Percentiles rank a stretch among this genome's conserved stretches.
Evolutionary conservation across 768 basidiomycete species (phyloP).

Genomic region (Cytidiella melzeri): DNA sequence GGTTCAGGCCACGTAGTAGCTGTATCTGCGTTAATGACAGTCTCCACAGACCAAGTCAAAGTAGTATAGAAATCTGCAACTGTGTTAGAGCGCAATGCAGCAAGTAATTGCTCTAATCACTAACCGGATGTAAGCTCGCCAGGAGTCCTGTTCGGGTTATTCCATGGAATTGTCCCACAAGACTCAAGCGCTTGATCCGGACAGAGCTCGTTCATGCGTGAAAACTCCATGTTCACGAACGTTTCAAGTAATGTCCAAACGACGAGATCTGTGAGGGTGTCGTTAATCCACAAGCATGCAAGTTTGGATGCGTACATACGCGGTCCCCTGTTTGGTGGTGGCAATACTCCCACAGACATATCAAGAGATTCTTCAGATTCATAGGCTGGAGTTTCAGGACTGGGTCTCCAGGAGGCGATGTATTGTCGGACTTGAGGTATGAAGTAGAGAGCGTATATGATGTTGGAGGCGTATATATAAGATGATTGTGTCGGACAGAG

Average conservation of each 20-base stretch:
- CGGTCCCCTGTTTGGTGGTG: slow-evolving; percentile 27
- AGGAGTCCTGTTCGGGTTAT: slow-evolving; percentile 28
- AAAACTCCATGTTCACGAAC: slow-evolving; percentile 66
- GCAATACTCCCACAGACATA: slow-evolving; percentile 8
- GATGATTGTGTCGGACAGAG: slow-evolving; percentile 50
- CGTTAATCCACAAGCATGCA: slow-evolving; percentile 17
- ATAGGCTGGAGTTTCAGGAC: slow-evolving; percentile 3
- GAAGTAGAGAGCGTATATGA: slow-evolving; percentile 59
- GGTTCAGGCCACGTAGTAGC: slow-evolving; percentile 29
- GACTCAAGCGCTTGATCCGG: slow-evolving; percentile 44
- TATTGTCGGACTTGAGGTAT: slow-evolving; percentile 62
- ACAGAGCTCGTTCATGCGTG: slow-evolving; percentile 48
- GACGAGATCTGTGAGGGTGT: slow-evolving; percentile 31
- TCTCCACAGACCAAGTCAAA: slow-evolving; percentile 40
- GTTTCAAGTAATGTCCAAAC: slow-evolving; percentile 59
- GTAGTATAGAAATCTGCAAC: slow-evolving; percentile 43
- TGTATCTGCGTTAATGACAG: slow-evolving; percentile 7
- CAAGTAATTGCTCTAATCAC: slow-evolving; percentile 9
- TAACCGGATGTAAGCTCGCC: slow-evolving; percentile 40
- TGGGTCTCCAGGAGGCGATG: slow-evolving; percentile 33
- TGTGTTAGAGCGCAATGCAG: slow-evolving; percentile 3
- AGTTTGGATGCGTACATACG: slow-evolving; percentile 28
- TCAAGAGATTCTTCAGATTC: slow-evolving; percentile 7
- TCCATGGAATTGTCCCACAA: slow-evolving; percentile 37
- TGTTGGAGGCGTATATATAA: slow-evolving; percentile 54